These are phyloP conservation scores for Pleoardoris graminearum DNA, from an alignment of 2,329 filamentous ascomycete genomes.

Conservation along the genomic window DNA sequence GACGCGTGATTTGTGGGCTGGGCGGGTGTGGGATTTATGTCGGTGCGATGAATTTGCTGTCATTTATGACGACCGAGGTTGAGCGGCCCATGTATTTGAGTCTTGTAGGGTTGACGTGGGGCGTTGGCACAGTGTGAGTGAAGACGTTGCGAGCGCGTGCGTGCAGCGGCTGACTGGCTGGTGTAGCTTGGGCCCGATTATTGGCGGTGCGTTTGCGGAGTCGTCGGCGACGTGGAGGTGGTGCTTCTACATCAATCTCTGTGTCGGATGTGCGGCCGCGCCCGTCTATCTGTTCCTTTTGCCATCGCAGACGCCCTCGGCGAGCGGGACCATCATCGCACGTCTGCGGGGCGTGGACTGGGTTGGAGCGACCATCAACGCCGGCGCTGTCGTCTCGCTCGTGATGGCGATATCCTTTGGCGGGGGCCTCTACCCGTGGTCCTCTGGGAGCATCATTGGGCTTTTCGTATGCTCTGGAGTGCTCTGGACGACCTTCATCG, in stretches of 20 bases:
- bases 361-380: not conserved
- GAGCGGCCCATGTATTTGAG: slow-evolving; percentile 43
- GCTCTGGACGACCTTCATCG: too few relatives aligned
- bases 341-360: not conserved
- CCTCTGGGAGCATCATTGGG: too few relatives aligned
- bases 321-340: not conserved
- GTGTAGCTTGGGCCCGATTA: slow-evolving; percentile 54
- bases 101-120: slow-evolving; percentile 44
- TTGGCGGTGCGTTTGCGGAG: slow-evolving; percentile 50
- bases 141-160: too few relatives aligned
- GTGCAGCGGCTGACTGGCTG: too few relatives aligned
- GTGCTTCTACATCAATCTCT: not conserved
- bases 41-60: slow-evolving; percentile 24
- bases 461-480: too few relatives aligned
- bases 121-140: too few relatives aligned
- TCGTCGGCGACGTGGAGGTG: slow-evolving; percentile 7
- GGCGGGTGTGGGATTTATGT: slow-evolving; percentile 52
- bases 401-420: too few relatives aligned
- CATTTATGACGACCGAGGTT: slow-evolving; percentile 24
- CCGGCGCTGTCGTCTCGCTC: not conserved
- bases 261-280: not conserved
- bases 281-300: not conserved
- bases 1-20: slow-evolving; percentile 51
- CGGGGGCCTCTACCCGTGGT: too few relatives aligned
- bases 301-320: not conserved